phyloP scores from a whole-genome alignment of 2,329 filamentous ascomycete species.

The Epichloe sibirici region DNA sequence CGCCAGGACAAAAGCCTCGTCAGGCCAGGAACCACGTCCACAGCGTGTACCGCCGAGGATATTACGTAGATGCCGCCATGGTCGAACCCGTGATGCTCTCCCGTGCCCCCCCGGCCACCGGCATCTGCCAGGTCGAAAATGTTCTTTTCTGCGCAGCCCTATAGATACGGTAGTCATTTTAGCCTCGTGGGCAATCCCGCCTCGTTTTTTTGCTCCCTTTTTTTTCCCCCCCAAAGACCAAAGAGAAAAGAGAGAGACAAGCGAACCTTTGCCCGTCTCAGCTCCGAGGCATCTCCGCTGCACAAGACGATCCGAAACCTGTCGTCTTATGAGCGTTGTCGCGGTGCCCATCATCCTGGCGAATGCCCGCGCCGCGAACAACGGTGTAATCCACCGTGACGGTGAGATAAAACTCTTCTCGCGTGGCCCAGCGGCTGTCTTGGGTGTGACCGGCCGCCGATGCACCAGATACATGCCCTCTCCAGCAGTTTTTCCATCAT shows the following conservation, averaged over 20 bases:
- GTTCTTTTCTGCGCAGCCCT: slow-evolving; percentile 3
- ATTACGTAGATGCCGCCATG: background rate
- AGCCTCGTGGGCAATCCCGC: too few species aligned
- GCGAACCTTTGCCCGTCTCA: slow-evolving; percentile 2
- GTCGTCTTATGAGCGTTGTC: background rate
- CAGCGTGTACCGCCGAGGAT: background rate
- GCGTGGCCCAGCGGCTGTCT: background rate
- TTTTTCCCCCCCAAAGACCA: too few species aligned
- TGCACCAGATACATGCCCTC: slow-evolving; percentile 1
- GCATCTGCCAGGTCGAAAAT: slow-evolving; percentile 1
- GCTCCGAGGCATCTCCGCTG: slow-evolving; percentile 1
- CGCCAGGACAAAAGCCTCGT: slow-evolving; percentile 2
- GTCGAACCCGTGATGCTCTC: slow-evolving; percentile 2
- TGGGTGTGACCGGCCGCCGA: slow-evolving; percentile 3
- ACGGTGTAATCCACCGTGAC: slow-evolving; percentile 2
- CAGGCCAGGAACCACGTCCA: slow-evolving; percentile 2
- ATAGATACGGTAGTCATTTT: background rate
- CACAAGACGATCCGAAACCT: background rate
- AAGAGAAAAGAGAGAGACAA: background rate
- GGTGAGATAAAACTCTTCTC: slow-evolving; percentile 1
- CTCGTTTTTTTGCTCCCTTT: too few species aligned
- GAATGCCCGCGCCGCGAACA: background rate
- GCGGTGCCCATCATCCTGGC: background rate
- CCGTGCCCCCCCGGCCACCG: background rate
- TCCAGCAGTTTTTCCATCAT: background rate